A percentile compares a stretch with the other conserved stretches of the same genome.
Evolutionary conservation across 306 rosid genomes (phyloP).

Genomic region (Casuarina glauca): DNA sequence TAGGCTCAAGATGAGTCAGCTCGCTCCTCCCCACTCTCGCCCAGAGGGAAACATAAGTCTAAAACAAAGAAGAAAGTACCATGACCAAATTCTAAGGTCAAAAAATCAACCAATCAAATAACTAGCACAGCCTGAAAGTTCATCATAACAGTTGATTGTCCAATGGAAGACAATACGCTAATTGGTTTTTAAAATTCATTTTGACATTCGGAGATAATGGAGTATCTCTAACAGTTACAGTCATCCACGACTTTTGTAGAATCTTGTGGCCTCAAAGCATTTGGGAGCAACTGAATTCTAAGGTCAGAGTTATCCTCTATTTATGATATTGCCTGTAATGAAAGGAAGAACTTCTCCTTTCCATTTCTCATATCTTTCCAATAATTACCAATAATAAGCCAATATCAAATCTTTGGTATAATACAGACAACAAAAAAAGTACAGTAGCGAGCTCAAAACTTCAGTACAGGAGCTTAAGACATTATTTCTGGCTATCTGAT

Average conservation of each 20-base stretch:
- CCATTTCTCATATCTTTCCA: not conserved
- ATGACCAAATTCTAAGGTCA: not conserved
- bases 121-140: not conserved
- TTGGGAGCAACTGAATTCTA: not conserved
- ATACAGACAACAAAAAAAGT: not conserved
- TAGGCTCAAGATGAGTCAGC: not conserved
- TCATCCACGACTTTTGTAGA: not conserved
- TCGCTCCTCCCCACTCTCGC: not conserved
- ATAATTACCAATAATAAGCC: not conserved
- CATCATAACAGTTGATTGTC: not conserved
- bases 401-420: not conserved
- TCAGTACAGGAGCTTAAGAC: slow-evolving; percentile 1
- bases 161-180: not conserved
- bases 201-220: slow-evolving; percentile 1
- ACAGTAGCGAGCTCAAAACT: not conserved
- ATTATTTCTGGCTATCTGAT: not conserved
- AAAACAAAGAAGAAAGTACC: not conserved
- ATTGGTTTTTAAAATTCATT: not conserved
- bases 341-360: not conserved
- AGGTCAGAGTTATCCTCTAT: not conserved
- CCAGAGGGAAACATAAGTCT: not conserved
- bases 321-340: not conserved
- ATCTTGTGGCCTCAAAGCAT: not conserved
- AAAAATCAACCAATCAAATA: not conserved
- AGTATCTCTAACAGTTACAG: not conserved